Conservation (phyloP, 208 protist genomes). For the Wallacemonas sp. region DNA sequence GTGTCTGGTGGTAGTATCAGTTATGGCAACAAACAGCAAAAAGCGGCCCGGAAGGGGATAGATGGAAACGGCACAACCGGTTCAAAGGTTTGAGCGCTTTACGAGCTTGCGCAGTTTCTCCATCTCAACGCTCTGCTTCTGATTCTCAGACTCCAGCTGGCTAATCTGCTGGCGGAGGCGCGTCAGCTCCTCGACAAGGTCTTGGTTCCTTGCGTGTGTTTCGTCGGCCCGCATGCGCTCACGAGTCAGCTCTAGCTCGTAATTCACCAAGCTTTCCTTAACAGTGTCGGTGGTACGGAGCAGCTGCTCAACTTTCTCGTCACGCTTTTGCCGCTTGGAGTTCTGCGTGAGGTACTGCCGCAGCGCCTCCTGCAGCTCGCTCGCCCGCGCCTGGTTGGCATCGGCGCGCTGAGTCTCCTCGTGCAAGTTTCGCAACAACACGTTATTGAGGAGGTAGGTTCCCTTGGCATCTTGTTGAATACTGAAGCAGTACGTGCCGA, state of each 20-base stretch:
- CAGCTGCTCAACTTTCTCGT: conserved; percentile 35
- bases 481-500: conserved; percentile 82
- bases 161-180: conserved; percentile 48
- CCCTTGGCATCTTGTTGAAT: conserved; percentile 87
- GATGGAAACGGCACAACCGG: too few relatives aligned
- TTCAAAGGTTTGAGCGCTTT: conserved; percentile 23
- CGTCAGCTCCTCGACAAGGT: conserved; percentile 69
- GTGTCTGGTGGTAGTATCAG: too few relatives aligned
- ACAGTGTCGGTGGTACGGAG: conserved; percentile 33
- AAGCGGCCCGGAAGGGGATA: background rate
- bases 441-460: conserved; percentile 89
- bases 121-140: conserved; percentile 46
- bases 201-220: conserved; percentile 63
- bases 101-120: conserved; percentile 55
- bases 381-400: conserved; percentile 64
- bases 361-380: conserved; percentile 59
- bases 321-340: conserved; percentile 28
- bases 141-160: conserved; percentile 56
- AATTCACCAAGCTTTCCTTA: conserved; percentile 65
- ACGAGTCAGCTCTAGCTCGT: conserved; percentile 75
- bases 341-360: conserved; percentile 39
- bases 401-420: conserved; percentile 77
- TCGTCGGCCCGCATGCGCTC: conserved; percentile 63
- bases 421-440: conserved; percentile 81
- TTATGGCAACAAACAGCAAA: background rate